These are phyloP conservation scores for Cystobasidiopsis lactophilus DNA, from an alignment of 768 basidiomycete species.

Conservation along the genomic window DNA sequence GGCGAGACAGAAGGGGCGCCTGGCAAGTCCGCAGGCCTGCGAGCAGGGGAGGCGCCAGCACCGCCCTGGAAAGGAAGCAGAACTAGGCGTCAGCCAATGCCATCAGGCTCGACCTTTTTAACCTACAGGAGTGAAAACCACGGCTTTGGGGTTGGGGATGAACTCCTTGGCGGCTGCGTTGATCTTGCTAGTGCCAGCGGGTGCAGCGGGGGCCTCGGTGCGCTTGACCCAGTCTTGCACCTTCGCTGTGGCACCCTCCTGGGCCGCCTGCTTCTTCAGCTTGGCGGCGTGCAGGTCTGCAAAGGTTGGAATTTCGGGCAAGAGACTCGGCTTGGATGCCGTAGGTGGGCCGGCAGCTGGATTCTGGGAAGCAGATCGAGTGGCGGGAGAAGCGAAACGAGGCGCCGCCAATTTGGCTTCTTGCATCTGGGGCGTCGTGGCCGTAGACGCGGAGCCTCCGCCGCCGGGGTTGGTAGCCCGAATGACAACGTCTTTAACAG, in stretches of 20 bases:
- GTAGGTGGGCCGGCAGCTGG: constrained; percentile 20
- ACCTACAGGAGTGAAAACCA: constrained; percentile 38
- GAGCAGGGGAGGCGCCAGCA: background rate
- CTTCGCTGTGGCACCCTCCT: background rate
- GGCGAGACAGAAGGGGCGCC: constrained; percentile 10
- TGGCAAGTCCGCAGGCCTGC: constrained; percentile 24
- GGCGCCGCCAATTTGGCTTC: constrained; percentile 24
- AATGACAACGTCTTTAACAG: constrained; percentile 18
- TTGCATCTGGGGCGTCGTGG: constrained; percentile 11
- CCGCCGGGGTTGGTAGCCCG: constrained; percentile 1
- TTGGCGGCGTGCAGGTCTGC: constrained; percentile 34
- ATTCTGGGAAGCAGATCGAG: constrained; percentile 21
- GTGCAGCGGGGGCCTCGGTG: background rate
- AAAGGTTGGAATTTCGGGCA: constrained; percentile 23
- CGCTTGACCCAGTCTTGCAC: background rate
- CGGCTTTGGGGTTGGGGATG: constrained; percentile 64
- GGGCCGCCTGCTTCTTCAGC: background rate
- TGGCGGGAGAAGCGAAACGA: constrained; percentile 8
- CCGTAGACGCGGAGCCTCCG: background rate
- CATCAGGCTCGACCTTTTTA: constrained; percentile 21
- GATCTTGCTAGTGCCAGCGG: constrained; percentile 22
- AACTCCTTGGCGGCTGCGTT: constrained; percentile 82
- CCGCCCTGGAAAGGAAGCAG: too few species aligned
- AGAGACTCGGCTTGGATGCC: constrained; percentile 17
- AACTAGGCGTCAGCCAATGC: background rate